Evolutionary conservation across 768 basidiomycete species (phyloP).

Genomic region (Sporobolomyces phaffii): DNA sequence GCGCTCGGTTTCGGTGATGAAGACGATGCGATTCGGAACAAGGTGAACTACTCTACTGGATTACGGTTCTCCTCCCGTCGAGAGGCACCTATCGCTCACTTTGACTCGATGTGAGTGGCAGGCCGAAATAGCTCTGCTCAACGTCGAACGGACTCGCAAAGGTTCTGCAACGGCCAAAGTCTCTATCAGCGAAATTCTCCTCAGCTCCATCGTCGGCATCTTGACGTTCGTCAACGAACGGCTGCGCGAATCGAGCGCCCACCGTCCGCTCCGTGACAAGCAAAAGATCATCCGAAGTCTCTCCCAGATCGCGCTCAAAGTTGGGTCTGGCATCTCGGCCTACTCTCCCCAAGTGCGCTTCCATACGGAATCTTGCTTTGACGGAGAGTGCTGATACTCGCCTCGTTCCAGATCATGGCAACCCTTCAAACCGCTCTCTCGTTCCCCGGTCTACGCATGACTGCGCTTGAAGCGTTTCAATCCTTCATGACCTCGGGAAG

Average conservation of each 20-base stretch:
- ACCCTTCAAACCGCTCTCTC: constrained; percentile 83
- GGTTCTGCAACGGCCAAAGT: constrained; percentile 21
- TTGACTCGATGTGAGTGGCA: no score
- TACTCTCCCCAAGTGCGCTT: constrained; percentile 76
- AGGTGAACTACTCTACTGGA: constrained; percentile 48
- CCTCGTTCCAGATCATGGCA: constrained; percentile 71
- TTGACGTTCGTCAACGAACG: constrained; percentile 78
- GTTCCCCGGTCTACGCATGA: constrained; percentile 66
- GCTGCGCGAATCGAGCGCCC: constrained; percentile 75
- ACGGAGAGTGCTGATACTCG: not conserved
- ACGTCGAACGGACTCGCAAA: constrained; percentile 40
- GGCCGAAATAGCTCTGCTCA: constrained; percentile 39
- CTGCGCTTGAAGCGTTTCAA: constrained; percentile 72
- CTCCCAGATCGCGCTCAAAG: constrained; percentile 61
- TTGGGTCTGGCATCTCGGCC: constrained; percentile 65
- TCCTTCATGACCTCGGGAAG: constrained; percentile 65
- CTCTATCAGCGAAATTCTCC: constrained; percentile 57
- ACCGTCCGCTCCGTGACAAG: constrained; percentile 63
- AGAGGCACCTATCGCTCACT: no score
- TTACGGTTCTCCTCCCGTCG: not conserved
- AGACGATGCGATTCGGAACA: constrained; percentile 50
- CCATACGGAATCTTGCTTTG: not conserved
- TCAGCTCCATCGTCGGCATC: constrained; percentile 72
- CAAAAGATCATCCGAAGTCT: constrained; percentile 71
- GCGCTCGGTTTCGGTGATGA: constrained; percentile 73